Evolutionary conservation across 2,329 filamentous ascomycete genomes (phyloP).

Genomic region (Neonectria magnoliae): DNA sequence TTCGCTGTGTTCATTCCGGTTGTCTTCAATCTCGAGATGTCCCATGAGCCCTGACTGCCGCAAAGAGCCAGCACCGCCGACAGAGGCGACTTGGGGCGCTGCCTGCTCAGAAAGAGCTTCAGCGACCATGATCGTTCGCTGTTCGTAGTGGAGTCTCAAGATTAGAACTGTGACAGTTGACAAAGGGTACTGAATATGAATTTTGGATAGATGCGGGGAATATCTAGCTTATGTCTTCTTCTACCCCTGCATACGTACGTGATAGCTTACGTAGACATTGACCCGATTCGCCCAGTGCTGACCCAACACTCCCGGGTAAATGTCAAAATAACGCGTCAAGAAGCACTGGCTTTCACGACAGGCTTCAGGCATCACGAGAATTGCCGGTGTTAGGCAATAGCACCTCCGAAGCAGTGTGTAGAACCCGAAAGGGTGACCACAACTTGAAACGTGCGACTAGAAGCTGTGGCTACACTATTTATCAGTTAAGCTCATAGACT

Average conservation of each 20-base stretch:
- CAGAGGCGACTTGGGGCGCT: rapidly evolving
- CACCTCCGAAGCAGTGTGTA: too few relatives aligned
- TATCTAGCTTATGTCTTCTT: not conserved
- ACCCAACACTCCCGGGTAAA: constrained; percentile 7
- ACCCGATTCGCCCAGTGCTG: constrained; percentile 4
- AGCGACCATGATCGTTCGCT: constrained; percentile 18
- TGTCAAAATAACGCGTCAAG: not conserved
- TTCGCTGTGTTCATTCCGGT: not conserved
- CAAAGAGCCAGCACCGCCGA: not conserved
- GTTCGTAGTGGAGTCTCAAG: not conserved
- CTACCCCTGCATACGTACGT: not conserved
- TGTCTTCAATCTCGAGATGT: constrained; percentile 18
- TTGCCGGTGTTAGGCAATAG: too few relatives aligned
- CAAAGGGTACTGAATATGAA: not conserved
- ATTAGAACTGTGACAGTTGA: not conserved
- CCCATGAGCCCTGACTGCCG: constrained; percentile 2
- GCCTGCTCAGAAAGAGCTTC: not conserved
- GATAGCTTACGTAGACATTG: not conserved
- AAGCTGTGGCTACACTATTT: too few relatives aligned
- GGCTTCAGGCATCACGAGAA: too few relatives aligned
- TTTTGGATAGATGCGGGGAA: not conserved
- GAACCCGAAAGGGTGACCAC: too few relatives aligned
- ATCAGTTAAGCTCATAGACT: too few relatives aligned
- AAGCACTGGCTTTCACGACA: not conserved
- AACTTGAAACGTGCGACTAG: too few relatives aligned